These are phyloP conservation scores for Lachancea lanzarotensis DNA, from an alignment of 805 yeast genomes.

Conservation along the genomic window DNA sequence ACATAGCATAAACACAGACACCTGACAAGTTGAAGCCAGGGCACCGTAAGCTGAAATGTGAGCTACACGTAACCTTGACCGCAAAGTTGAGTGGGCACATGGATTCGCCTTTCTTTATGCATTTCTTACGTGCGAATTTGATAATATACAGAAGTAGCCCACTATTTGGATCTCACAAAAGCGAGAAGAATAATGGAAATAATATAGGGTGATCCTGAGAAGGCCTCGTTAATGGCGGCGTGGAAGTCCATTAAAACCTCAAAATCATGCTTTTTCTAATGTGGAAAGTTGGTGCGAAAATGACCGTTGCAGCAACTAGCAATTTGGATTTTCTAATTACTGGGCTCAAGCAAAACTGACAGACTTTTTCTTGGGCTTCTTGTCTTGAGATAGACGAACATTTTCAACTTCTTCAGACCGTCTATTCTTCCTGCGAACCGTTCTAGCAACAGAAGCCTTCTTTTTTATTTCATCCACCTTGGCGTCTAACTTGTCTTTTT, in stretches of 20 bases:
- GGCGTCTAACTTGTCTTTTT: conserved; percentile 60
- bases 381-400: conserved; percentile 11
- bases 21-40: neutral
- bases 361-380: conserved; percentile 25
- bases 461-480: conserved; percentile 72
- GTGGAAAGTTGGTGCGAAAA: no score
- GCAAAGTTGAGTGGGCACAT: no score
- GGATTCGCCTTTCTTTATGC: neutral
- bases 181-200: no score
- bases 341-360: conserved; percentile 52
- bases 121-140: neutral
- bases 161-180: neutral
- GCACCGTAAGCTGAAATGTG: neutral
- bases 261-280: no score
- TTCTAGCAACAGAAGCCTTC: conserved; percentile 65
- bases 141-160: neutral
- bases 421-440: conserved; percentile 54
- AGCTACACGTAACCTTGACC: no score
- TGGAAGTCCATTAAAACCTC: no score
- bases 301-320: no score
- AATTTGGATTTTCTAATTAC: no score
- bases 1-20: neutral
- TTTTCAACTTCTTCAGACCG: conserved; percentile 16
- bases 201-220: no score
- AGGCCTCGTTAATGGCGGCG: no score